Percentiles rank a stretch among this genome's conserved stretches.
Evolutionary conservation across 192 early-diverging fungal species (phyloP).

Genomic region (Coemansia sp.): DNA sequence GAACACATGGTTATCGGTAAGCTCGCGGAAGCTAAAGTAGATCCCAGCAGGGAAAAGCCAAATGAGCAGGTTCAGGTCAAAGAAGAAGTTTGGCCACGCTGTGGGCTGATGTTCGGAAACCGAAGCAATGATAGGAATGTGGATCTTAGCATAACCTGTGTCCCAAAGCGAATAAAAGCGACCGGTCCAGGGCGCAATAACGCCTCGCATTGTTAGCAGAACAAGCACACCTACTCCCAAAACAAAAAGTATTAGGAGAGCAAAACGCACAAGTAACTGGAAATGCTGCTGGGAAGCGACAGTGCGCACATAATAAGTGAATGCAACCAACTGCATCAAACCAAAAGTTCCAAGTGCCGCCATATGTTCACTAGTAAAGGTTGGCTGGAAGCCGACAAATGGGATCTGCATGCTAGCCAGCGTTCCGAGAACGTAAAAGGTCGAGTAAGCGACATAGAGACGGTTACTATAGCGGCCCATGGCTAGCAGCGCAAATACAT

Average conservation of each 20-base stretch:
- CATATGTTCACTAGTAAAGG: conserved; percentile 98
- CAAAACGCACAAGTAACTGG: conserved; percentile 69
- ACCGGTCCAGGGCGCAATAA: conserved; percentile 97
- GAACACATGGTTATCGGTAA: conserved; percentile 97
- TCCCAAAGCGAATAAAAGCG: conserved; percentile 99
- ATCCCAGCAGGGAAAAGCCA: conserved; percentile 95
- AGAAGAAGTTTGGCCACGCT: conserved; percentile 98
- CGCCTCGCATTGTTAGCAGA: conserved; percentile 72
- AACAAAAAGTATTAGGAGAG: conserved; percentile 58
- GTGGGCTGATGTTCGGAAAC: conserved; percentile 99
- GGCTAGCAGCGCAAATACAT: conserved; percentile 87
- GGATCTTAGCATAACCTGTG: conserved; percentile 98
- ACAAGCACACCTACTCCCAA: conserved; percentile 64
- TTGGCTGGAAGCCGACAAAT: conserved; percentile 99
- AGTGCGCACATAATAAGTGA: conserved; percentile 78
- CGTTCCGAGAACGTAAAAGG: conserved; percentile 97
- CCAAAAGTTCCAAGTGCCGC: conserved; percentile 97
- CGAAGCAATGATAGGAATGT: conserved; percentile 99
- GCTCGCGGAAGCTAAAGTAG: conserved; percentile 93
- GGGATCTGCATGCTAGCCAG: conserved; percentile 98
- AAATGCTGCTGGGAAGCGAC: conserved; percentile 84
- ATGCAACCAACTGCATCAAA: conserved; percentile 91
- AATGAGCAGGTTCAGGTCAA: conserved; percentile 97
- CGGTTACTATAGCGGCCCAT: conserved; percentile 96
- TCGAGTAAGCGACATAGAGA: conserved; percentile 95